Conservation (phyloP, 208 protist genomes). For the Entamoeba histolytica region DNA sequence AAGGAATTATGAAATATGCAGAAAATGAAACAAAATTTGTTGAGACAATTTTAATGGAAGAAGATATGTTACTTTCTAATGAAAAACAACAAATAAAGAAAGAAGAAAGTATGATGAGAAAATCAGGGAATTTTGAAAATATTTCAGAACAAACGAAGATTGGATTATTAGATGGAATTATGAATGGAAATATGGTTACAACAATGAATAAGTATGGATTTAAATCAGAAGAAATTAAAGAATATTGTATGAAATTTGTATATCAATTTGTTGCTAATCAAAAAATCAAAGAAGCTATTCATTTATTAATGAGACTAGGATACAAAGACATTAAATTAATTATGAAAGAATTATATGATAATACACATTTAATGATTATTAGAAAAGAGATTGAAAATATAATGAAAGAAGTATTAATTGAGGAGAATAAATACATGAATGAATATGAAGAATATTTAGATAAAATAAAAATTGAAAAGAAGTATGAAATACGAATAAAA, state of each 20-base stretch:
- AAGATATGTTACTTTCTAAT: background rate
- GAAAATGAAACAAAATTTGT: background rate
- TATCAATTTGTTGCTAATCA: background rate
- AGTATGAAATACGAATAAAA: no score
- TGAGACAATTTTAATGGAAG: background rate
- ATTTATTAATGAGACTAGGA: background rate
- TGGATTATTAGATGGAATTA: background rate
- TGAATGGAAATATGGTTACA: background rate
- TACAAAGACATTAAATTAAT: background rate
- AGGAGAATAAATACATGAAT: no score
- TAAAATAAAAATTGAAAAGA: no score
- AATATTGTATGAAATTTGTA: background rate
- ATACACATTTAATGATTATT: background rate
- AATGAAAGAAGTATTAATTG: background rate
- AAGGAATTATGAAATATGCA: background rate
- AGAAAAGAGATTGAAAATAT: background rate
- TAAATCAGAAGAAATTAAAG: background rate
- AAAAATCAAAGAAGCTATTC: background rate
- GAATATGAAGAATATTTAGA: no score
- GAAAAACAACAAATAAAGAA: background rate
- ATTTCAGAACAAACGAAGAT: background rate
- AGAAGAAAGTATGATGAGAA: background rate
- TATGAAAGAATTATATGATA: background rate
- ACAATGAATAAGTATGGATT: background rate
- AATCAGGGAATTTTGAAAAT: background rate